Base-by-base conservation (phyloP, 2,329 filamentous ascomycete genomes). In the Beauveria asiatica region DNA sequence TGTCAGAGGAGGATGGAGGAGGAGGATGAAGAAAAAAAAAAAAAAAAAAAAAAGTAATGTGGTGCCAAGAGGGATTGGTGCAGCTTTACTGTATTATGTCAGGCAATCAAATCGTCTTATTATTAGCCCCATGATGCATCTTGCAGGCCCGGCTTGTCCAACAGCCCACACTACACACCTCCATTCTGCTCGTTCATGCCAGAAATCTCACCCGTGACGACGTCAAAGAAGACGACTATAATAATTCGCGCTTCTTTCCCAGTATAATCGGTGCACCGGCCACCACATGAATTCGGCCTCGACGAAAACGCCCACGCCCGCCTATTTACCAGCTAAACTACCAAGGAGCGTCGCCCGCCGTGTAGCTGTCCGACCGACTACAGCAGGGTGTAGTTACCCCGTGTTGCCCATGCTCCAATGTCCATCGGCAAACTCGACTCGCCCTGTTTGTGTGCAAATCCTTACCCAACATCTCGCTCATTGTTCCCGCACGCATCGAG, bases 61-160 rank as follows among this genome's bases (percentile, higher is more conserved):
- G 27, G 23, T 58, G 56, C 56, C 56, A 58, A 58, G 56, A 57
- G 30, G n/a, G 37, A 42, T 23, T 50, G 23, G 55, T n/a, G 45
- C 55, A 19, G 55, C 39, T n/a, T n/a, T n/a, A n/a, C n/a, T n/a
- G 8, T 23, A 19, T n/a, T n/a, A 41, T 6, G 45, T 49, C 44
- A 41, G 33, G 55, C 55, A 58, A 58, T 21, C 13, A 33, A 17
- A n/a, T 25, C 7, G 6, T 44, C 27, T 46, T 56, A 27, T n/a
- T n/a, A n/a, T n/a, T n/a, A n/a, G 25, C 54, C 17, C 54, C 54
- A 21, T 30, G 2, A 23, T 30, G 27, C 30, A 37, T 57, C 42
- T 48, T 39, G 48, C 44, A n/a, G 44, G 8, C 27, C 42, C 23
- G 17, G 5, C 27, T 10, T 44, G 45, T 42, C 46, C 17, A 11